Conservation (phyloP, 73 alveolate species). For the Paramecium octaurelia region DNA sequence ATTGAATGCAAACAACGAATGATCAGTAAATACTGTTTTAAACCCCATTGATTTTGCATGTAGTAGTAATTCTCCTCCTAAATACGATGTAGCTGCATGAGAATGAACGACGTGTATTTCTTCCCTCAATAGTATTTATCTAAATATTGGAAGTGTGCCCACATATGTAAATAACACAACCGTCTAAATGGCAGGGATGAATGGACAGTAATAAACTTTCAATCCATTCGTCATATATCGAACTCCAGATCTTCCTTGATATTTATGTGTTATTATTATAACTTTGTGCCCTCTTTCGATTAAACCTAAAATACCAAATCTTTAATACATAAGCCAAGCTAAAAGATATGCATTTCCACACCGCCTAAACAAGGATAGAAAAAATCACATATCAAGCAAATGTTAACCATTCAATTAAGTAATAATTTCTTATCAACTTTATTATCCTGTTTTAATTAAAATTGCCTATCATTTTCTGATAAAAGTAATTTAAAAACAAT, state of each 20-base stretch:
- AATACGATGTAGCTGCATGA: slow-evolving; percentile 92
- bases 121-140: slow-evolving; percentile 92
- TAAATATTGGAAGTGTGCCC: slow-evolving; percentile 64
- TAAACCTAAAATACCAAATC: neutral
- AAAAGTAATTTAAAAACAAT: neutral
- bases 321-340: neutral
- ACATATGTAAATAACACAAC: neutral
- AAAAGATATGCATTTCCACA: slow-evolving; percentile 97
- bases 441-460: neutral
- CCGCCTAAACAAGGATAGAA: slow-evolving; percentile 97
- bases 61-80: slow-evolving; percentile 70
- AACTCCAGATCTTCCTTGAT: slow-evolving; percentile 69
- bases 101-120: slow-evolving; percentile 94
- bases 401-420: slow-evolving; percentile 31
- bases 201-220: slow-evolving; percentile 86
- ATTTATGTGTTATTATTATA: slow-evolving; percentile 1
- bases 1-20: slow-evolving; percentile 96
- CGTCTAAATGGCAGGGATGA: neutral
- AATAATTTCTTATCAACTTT: neutral
- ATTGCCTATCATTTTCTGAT: neutral
- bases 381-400: slow-evolving; percentile 89
- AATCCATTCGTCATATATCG: slow-evolving; percentile 88
- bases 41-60: slow-evolving; percentile 87
- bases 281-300: neutral
- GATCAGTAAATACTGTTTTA: slow-evolving; percentile 96